Evolutionary conservation across 129 eudicot species (phyloP).

Genomic region (Lonicera japonica): DNA sequence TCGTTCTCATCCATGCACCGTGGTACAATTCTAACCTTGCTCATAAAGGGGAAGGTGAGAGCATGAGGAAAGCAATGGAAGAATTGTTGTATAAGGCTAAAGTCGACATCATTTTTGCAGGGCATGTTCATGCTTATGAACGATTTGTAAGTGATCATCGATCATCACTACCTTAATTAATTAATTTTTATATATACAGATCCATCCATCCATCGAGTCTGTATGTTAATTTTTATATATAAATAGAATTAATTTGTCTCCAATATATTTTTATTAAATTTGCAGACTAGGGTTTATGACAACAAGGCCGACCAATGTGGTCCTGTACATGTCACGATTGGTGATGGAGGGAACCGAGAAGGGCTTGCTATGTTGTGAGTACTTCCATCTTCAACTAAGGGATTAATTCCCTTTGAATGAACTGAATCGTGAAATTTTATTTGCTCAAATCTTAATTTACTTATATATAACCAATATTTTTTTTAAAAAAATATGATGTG

Average conservation of each 20-base stretch:
- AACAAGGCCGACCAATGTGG: constrained; percentile 61
- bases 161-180: no score
- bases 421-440: neutral
- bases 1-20: constrained; percentile 64
- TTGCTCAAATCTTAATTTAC: no score
- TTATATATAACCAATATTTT: no score
- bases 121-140: constrained; percentile 94
- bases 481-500: no score
- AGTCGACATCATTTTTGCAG: constrained; percentile 60
- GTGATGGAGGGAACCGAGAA: constrained; percentile 88
- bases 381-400: neutral
- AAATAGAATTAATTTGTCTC: no score
- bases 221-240: no score
- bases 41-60: constrained; percentile 81
- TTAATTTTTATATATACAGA: no score
- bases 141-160: constrained; percentile 59
- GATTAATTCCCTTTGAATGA: neutral
- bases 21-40: constrained; percentile 80
- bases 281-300: constrained; percentile 67
- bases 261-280: neutral
- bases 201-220: no score
- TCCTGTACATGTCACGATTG: constrained; percentile 68
- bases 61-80: constrained; percentile 80
- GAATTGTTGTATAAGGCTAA: constrained; percentile 45
- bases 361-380: constrained; percentile 78